Base-by-base conservation (phyloP, 2,329 filamentous ascomycete species). In the Lasiodiplodia sp. region DNA sequence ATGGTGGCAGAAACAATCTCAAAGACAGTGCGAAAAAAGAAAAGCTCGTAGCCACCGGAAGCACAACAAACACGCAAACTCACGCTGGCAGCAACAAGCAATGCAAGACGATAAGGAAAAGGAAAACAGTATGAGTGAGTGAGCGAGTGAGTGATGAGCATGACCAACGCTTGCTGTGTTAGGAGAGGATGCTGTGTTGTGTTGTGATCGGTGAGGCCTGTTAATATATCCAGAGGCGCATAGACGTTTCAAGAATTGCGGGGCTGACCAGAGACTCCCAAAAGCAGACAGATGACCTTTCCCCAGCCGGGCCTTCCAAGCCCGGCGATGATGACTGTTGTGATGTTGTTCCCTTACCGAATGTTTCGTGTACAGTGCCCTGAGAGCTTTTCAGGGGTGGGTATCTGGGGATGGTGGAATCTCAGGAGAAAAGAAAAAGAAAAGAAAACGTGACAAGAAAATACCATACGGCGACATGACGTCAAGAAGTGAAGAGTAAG, bases 191-290 rank as follows among this genome's bases (percentile, higher is more conserved):
- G 44, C 8, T 21, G 21, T 47, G 44, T 11, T 47, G 18, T 47
- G 18, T 11, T 16, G 44, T 47, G 44, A 47, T 47, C 44, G 44
- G 44, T 47, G 5, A 47, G 44, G 44, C 18, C 44, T 34, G 25
- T 4, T n/a, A n/a, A 31, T 31, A 37, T 37, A 34, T 34, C 31
- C 23, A 56, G 31, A 31, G 28, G 18, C 51, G 53, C 53, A 56
- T 56, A 7, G 53, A 34, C 53, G 28, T 56, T 56, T 56, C 53
- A 31, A 21, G 8, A 31, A 31, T 47, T 37, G 53, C 31, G 53
- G 53, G 53, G 53, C 53, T 56, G 10, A 31, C 28, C 53, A 34
- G 53, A 56, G 53, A 37, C 25, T 28, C 53, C 44, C n/a, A n/a
- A 47, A 18, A 40, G 31, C 31, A 34, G 38, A 40, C 12, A 47